phyloP scores from a whole-genome alignment of 352 stramenopile species.

The Pythium volutum region DNA sequence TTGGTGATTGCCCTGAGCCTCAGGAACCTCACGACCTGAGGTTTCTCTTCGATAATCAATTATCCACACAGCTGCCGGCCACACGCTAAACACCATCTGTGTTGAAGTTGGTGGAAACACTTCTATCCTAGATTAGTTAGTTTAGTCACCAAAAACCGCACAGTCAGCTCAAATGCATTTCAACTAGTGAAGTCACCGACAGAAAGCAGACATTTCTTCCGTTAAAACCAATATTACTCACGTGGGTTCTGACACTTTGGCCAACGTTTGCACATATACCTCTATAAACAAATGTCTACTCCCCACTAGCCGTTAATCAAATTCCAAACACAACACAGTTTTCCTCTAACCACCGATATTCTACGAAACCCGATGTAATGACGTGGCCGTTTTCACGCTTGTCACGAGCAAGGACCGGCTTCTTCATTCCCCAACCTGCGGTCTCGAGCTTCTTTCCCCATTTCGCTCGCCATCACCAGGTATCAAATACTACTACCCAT shows the following conservation, averaged over 20 bases:
- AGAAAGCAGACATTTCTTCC: background rate
- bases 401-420: background rate
- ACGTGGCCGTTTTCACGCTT: background rate
- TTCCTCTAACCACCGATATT: background rate
- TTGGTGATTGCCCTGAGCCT: too few relatives aligned
- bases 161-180: background rate
- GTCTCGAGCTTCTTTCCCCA: background rate
- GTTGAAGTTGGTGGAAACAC: background rate
- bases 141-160: background rate
- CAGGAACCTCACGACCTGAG: too few relatives aligned
- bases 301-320: background rate
- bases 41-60: background rate
- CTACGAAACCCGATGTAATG: background rate
- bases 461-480: background rate
- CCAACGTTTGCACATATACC: background rate
- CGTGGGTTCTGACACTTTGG: background rate
- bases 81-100: background rate
- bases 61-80: background rate
- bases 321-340: background rate
- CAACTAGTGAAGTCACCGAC: background rate
- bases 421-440: conserved; percentile 6
- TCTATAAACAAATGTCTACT: background rate
- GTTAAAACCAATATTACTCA: background rate
- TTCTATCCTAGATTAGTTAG: background rate
- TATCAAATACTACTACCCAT: background rate